Evolutionary conservation across 2,329 filamentous ascomycete genomes (phyloP).

Genomic region (Fusarium luffae): DNA sequence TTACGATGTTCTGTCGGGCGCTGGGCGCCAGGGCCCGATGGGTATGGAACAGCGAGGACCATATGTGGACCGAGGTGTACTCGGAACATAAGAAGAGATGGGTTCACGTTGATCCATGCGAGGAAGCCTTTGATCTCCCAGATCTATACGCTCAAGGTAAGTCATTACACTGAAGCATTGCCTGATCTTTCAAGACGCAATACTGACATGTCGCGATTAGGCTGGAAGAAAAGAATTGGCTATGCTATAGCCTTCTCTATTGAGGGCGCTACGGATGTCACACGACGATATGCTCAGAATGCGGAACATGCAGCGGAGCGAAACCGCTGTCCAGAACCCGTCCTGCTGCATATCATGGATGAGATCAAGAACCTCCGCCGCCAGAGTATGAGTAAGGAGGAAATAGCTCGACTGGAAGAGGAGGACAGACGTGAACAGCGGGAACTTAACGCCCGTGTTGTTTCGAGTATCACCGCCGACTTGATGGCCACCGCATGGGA

Average conservation of each 20-base stretch:
- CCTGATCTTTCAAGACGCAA: rapidly evolving
- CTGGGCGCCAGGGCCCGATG: constrained; percentile 91
- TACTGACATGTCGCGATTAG: constrained; percentile 50
- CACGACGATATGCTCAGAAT: constrained; percentile 76
- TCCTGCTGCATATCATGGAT: constrained; percentile 88
- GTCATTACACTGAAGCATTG: background rate
- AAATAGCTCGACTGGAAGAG: constrained; percentile 82
- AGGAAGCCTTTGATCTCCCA: constrained; percentile 95
- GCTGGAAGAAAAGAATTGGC: constrained; percentile 95
- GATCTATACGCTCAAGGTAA: constrained; percentile 81
- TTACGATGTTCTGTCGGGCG: constrained; percentile 96
- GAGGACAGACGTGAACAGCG: constrained; percentile 66
- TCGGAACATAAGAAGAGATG: constrained; percentile 92
- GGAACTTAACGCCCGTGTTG: background rate
- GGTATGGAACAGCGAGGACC: constrained; percentile 98
- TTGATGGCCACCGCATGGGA: background rate
- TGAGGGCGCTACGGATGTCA: constrained; percentile 79
- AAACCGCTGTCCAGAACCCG: constrained; percentile 85
- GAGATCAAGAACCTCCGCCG: constrained; percentile 90
- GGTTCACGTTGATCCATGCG: constrained; percentile 96
- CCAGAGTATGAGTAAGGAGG: constrained; percentile 84
- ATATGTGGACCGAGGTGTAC: constrained; percentile 98
- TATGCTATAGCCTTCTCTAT: constrained; percentile 98
- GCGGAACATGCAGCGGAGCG: constrained; percentile 77
- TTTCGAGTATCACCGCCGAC: background rate